A percentile compares a stretch with the other conserved stretches of the same genome.
Evolutionary conservation across 306 rosid genomes (phyloP).

Genomic region (Malus sylvestris): DNA sequence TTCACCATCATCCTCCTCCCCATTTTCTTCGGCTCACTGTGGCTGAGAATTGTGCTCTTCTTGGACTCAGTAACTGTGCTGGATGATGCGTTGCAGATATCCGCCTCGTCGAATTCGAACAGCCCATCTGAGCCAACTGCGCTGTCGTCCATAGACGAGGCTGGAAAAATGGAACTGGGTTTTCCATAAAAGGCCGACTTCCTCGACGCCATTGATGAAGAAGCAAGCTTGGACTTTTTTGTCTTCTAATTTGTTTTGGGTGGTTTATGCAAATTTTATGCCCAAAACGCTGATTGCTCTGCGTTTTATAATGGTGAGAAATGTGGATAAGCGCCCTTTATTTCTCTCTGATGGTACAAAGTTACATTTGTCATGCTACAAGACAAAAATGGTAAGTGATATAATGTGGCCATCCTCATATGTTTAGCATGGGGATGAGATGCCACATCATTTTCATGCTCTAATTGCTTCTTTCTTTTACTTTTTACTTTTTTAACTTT

Average conservation of each 20-base stretch:
- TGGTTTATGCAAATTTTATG: background rate
- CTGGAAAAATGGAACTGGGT: conserved; percentile 33
- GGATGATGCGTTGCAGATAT: conserved; percentile 27
- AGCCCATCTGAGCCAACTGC: conserved; percentile 14
- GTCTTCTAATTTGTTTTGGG: background rate
- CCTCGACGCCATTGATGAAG: conserved; percentile 64
- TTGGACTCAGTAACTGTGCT: background rate
- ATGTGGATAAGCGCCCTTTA: conserved; percentile 23
- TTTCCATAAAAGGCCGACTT: conserved; percentile 33
- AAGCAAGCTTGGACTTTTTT: background rate
- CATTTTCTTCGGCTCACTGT: conserved; percentile 28
- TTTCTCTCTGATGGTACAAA: conserved; percentile 19
- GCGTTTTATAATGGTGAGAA: conserved; percentile 21
- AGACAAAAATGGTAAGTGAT: conserved; percentile 4
- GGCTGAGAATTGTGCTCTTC: conserved; percentile 15
- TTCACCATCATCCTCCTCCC: background rate
- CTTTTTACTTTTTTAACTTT: background rate
- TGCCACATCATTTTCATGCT: background rate
- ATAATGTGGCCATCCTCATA: conserved; percentile 17
- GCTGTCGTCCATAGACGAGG: conserved; percentile 11
- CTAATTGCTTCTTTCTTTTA: background rate
- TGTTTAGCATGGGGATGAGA: conserved; percentile 13
- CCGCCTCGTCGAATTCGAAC: conserved; percentile 61
- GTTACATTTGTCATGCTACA: background rate
- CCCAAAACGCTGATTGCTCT: background rate